Conservation (phyloP, 345 rosid species). For the Sonneratia caseolaris region DNA sequence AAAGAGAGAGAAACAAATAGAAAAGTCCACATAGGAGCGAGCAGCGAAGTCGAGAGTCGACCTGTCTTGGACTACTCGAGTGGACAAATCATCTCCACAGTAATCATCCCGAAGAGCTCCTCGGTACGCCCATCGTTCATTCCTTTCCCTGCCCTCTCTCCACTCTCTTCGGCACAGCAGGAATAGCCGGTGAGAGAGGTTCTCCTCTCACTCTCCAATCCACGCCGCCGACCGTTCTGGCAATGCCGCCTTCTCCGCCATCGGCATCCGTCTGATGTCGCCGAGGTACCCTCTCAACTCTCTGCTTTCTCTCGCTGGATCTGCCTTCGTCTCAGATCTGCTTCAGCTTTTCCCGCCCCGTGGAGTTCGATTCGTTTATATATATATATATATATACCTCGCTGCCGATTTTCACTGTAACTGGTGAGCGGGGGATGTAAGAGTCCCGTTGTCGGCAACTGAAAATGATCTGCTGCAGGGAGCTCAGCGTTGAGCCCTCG, state of each 20-base stretch:
- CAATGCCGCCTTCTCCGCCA: not conserved
- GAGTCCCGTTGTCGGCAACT: not conserved
- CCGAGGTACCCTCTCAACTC: not conserved
- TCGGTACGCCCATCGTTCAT: too few species aligned
- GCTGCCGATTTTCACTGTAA: not conserved
- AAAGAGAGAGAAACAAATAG: not conserved
- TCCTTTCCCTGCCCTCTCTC: too few species aligned
- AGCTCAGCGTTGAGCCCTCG: not conserved
- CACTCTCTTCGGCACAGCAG: not conserved
- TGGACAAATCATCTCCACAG: not conserved
- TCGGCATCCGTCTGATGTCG: not conserved
- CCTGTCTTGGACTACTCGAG: not conserved
- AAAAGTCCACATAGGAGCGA: not conserved
- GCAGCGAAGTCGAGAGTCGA: not conserved
- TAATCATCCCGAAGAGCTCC: not conserved
- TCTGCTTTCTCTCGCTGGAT: not conserved
- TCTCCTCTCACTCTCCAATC: not conserved
- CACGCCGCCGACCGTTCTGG: not conserved
- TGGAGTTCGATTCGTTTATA: not conserved
- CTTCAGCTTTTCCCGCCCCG: not conserved
- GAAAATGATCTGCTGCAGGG: not conserved
- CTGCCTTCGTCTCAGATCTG: not conserved
- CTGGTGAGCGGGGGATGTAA: not conserved
- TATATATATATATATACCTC: too few species aligned
- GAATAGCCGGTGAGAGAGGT: not conserved